These are phyloP conservation scores for Pyronema omphalodes DNA, from an alignment of 495 filamentous ascomycete species.

Conservation along the genomic window DNA sequence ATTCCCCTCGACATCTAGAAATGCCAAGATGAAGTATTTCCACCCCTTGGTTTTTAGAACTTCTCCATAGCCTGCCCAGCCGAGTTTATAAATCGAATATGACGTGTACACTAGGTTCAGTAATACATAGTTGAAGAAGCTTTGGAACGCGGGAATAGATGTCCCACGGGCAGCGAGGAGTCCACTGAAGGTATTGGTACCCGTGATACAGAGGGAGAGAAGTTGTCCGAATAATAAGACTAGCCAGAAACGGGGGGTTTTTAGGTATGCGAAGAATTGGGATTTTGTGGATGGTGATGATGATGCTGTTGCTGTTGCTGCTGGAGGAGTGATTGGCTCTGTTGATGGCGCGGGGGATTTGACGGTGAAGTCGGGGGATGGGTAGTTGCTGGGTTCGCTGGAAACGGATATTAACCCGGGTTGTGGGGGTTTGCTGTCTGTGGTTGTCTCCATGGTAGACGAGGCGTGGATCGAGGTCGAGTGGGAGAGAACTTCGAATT, in stretches of 20 bases:
- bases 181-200: slow-evolving; percentile 69
- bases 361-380: not conserved
- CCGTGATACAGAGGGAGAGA: slow-evolving; percentile 71
- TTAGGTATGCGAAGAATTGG: slow-evolving; percentile 49
- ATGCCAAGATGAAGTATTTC: slow-evolving; percentile 85
- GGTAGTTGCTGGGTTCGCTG: not conserved
- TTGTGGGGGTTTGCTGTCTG: not conserved
- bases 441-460: no score
- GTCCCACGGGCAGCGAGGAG: slow-evolving; percentile 51
- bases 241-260: slow-evolving; percentile 72
- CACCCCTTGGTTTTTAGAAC: slow-evolving; percentile 56
- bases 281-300: not conserved
- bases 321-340: not conserved
- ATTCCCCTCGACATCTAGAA: slow-evolving; percentile 90
- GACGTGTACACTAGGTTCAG: slow-evolving; percentile 65
- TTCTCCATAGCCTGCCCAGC: slow-evolving; percentile 46
- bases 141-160: slow-evolving; percentile 92
- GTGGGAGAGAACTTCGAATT: not conserved
- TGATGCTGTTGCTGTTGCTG: no score
- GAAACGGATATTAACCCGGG: not conserved
- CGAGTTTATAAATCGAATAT: slow-evolving; percentile 66
- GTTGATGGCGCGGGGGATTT: not conserved
- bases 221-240: slow-evolving; percentile 67
- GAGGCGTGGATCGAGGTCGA: no score
- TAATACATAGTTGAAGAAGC: slow-evolving; percentile 83